phyloP scores from a whole-genome alignment of 148 eudicot species.

The Cornus controversa region DNA sequence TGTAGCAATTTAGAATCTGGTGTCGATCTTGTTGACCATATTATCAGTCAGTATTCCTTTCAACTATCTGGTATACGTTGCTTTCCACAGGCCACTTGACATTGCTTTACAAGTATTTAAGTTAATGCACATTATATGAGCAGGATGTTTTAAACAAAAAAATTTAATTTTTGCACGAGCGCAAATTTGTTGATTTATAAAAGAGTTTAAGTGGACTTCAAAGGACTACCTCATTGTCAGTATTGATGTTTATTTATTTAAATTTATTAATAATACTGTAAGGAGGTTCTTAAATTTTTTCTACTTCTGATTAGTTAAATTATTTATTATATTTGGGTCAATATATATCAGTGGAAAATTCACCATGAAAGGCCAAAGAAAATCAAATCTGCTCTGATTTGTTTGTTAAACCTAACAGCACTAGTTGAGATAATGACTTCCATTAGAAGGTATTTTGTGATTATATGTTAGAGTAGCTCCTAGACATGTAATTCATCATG shows the following conservation, averaged over 20 bases:
- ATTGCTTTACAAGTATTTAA: background rate
- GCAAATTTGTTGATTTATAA: background rate
- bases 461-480: constrained; percentile 5
- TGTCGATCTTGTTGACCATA: background rate
- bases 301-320: background rate
- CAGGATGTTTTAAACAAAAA: too few species aligned
- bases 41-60: too few species aligned
- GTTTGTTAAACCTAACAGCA: background rate
- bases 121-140: too few species aligned
- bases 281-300: background rate
- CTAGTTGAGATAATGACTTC: background rate
- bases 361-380: background rate
- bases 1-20: background rate
- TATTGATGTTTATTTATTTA: background rate
- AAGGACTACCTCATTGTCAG: background rate
- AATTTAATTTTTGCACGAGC: background rate
- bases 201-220: background rate
- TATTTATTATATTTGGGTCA: background rate
- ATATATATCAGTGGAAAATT: background rate
- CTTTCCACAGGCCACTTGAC: background rate
- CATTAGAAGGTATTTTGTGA: background rate
- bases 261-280: background rate
- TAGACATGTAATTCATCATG: background rate
- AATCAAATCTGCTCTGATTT: background rate
- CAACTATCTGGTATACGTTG: background rate